Evolutionary conservation across 2,329 filamentous ascomycete genomes (phyloP).

Genomic region (Aspergillus clavatus): DNA sequence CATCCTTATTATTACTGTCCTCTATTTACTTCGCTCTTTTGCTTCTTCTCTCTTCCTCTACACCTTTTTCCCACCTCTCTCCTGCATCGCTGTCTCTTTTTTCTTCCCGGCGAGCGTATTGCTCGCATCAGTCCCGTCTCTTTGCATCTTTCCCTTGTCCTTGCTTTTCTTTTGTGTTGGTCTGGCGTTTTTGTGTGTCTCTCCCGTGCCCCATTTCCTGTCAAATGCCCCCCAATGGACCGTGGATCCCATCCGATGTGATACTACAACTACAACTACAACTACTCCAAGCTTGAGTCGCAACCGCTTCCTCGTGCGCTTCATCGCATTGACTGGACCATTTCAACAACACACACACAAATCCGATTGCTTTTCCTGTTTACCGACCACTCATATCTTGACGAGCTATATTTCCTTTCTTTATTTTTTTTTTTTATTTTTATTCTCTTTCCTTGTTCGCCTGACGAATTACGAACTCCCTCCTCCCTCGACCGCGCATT

Average conservation of each 20-base stretch:
- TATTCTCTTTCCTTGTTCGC: constrained; percentile 12
- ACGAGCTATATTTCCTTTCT: constrained; percentile 19
- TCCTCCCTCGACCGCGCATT: constrained; percentile 10
- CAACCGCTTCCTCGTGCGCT: constrained; percentile 7
- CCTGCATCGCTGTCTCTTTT: constrained; percentile 7
- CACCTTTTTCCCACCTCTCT: constrained; percentile 13
- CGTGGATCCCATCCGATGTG: constrained; percentile 17
- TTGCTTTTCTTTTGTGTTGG: constrained; percentile 24
- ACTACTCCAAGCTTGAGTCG: constrained; percentile 2
- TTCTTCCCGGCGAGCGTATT: constrained; percentile 16
- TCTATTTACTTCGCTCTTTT: constrained; percentile 8
- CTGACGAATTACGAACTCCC: constrained; percentile 19
- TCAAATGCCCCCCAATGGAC: constrained; percentile 14
- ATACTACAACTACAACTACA: constrained; percentile 2
- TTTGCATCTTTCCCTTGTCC: constrained; percentile 12
- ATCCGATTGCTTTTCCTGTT: constrained; percentile 16
- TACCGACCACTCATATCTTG: constrained; percentile 21
- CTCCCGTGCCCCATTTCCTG: constrained; percentile 13
- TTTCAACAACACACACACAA: constrained; percentile 11
- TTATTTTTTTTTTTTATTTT: constrained; percentile 7
- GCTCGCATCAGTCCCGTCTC: constrained; percentile 17
- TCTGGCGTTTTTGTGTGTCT: constrained; percentile 24
- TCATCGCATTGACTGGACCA: constrained; percentile 14
- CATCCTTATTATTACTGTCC: constrained; percentile 9
- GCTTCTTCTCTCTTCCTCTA: constrained; percentile 2